These are phyloP conservation scores for Clavariopsis aquatica DNA, from an alignment of 495 filamentous ascomycete species.

Conservation along the genomic window DNA sequence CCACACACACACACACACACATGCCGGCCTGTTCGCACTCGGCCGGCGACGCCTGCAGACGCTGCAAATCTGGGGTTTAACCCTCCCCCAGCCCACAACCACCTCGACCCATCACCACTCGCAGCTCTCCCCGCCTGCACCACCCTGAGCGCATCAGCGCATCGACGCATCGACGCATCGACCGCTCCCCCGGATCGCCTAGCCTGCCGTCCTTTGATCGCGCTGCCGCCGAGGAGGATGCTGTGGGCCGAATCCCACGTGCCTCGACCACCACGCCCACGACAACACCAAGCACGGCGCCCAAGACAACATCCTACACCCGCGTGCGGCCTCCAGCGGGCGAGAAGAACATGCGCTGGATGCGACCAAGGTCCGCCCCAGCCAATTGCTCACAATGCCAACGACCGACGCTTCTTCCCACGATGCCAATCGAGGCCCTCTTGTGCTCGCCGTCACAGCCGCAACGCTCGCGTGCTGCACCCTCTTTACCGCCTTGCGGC, in stretches of 20 bases:
- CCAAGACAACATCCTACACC: background rate
- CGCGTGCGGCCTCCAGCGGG: background rate
- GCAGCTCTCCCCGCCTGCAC: background rate
- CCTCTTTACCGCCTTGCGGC: constrained; percentile 69
- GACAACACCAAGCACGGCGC: constrained; percentile 5
- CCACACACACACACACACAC: background rate
- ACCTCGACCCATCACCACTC: background rate
- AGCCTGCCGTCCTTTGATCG: background rate
- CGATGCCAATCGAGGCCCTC: constrained; percentile 52
- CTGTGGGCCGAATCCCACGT: background rate
- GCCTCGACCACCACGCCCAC: constrained; percentile 24
- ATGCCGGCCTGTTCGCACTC: background rate
- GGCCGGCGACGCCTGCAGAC: background rate
- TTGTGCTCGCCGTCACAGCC: constrained; percentile 74
- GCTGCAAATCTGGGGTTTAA: constrained; percentile 15
- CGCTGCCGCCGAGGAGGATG: constrained; percentile 14
- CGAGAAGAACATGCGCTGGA: constrained; percentile 10
- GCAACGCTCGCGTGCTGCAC: constrained; percentile 66
- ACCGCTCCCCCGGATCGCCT: constrained; percentile 26
- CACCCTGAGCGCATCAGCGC: background rate
- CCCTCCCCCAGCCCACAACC: background rate
- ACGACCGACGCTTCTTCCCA: constrained; percentile 3
- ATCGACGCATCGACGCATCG: no score
- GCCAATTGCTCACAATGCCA: constrained; percentile 19
- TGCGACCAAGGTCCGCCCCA: background rate